phyloP scores from a whole-genome alignment of 108 stramenopile genomes.

The Mayamaea pseudoterrestris region DNA sequence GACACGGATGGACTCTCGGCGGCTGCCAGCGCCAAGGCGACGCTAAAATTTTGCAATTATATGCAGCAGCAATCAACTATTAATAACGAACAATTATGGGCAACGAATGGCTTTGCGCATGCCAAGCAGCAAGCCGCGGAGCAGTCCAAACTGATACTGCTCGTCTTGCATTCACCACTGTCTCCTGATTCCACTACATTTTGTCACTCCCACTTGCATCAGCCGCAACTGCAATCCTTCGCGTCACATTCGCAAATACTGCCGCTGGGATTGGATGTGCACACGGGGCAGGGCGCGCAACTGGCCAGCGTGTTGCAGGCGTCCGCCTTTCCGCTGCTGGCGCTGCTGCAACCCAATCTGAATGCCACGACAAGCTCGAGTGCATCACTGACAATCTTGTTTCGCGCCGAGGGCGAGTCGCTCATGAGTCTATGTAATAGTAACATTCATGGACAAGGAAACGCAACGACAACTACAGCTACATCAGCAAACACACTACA shows the following conservation, averaged over 20 bases:
- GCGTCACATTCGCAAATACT: conserved; percentile 32
- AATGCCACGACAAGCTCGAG: conserved; percentile 2
- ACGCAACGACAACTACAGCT: too few relatives aligned
- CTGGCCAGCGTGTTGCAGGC: conserved; percentile 43
- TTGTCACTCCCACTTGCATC: conserved; percentile 11
- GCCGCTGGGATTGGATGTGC: conserved; percentile 47
- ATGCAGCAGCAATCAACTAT: conserved; percentile 4
- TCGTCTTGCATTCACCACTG: conserved; percentile 64
- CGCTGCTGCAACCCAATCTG: conserved; percentile 44
- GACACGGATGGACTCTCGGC: conserved; percentile 54
- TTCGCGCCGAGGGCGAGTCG: conserved; percentile 45
- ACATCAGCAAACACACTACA: conserved; percentile 26
- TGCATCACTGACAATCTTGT: conserved; percentile 32
- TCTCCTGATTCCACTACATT: conserved; percentile 29
- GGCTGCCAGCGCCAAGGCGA: conserved; percentile 41
- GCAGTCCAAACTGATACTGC: conserved; percentile 33
- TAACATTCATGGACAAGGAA: too few relatives aligned
- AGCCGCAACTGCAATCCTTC: conserved; percentile 29
- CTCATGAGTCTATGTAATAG: conserved; percentile 29
- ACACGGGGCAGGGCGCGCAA: conserved; percentile 61
- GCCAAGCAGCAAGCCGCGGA: conserved; percentile 32
- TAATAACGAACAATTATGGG: conserved; percentile 13
- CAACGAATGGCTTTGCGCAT: conserved; percentile 28
- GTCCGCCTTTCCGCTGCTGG: conserved; percentile 48
- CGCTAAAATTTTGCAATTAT: conserved; percentile 28